A percentile compares a stretch with the other conserved stretches of the same genome.
These are phyloP conservation scores for Vitis hybrid DNA, from an alignment of 177 flowering plant genomes.

Conservation along the genomic window DNA sequence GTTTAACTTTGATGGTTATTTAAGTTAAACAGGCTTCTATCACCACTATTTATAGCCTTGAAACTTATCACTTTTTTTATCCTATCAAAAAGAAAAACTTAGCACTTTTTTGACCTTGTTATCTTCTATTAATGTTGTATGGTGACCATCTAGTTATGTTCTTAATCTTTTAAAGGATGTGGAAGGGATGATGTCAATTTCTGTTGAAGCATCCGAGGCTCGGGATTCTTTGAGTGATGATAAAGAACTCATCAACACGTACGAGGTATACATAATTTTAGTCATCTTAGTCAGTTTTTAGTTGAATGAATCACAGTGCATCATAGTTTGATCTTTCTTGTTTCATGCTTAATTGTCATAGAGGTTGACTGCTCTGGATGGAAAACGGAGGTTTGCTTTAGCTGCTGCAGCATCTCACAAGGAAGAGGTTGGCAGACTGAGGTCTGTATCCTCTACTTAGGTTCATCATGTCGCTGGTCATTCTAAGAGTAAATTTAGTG, in stretches of 20 bases:
- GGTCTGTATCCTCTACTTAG: constrained; percentile 39
- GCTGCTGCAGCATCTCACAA: constrained; percentile 95
- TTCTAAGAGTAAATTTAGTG: not conserved
- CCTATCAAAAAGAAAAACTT: not conserved
- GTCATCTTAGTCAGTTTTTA: not conserved
- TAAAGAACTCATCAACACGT: constrained; percentile 88
- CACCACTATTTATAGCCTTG: not conserved
- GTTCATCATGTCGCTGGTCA: not conserved
- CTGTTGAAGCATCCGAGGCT: constrained; percentile 96
- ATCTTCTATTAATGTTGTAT: not conserved
- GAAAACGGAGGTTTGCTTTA: constrained; percentile 95
- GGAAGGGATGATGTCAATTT: constrained; percentile 99
- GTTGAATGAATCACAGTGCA: not conserved
- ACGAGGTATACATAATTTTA: constrained; percentile 53
- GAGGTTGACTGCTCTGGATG: constrained; percentile 98
- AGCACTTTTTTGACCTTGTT: not conserved
- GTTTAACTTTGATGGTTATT: not conserved
- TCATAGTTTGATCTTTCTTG: not conserved
- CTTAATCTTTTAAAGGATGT: constrained; percentile 65
- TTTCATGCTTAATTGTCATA: constrained; percentile 16
- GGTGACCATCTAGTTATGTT: constrained; percentile 4
- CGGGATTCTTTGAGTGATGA: constrained; percentile 87
- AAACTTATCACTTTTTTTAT: not conserved
- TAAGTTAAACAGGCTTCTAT: not conserved
- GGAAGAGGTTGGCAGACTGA: constrained; percentile 95